Conservation (phyloP, 768 basidiomycete genomes). For the Roridomyces roridus region DNA sequence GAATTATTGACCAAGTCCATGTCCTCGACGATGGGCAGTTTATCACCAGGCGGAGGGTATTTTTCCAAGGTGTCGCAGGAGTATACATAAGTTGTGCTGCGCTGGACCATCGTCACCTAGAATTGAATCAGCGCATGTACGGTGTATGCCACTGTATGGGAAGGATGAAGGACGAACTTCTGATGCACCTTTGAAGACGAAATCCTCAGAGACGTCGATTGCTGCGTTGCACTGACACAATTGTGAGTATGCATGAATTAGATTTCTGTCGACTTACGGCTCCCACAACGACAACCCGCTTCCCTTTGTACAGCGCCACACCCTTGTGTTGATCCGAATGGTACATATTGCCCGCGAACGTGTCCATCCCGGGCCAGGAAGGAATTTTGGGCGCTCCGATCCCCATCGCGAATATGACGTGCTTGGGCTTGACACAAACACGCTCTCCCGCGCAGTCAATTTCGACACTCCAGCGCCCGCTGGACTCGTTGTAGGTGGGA, state of each 20-base stretch:
- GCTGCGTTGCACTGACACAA: conserved; percentile 21
- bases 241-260: too few relatives aligned
- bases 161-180: not conserved
- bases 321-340: conserved; percentile 20
- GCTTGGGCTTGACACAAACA: not conserved
- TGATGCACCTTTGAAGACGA: conserved; percentile 18
- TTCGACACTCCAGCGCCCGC: conserved; percentile 9
- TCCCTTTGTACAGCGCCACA: conserved; percentile 14
- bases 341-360: conserved; percentile 10
- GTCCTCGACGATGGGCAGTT: not conserved
- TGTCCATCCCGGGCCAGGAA: conserved; percentile 10
- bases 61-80: not conserved
- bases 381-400: conserved; percentile 11
- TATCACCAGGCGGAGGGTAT: not conserved
- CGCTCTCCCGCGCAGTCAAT: conserved; percentile 1
- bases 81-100: conserved; percentile 19
- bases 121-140: not conserved
- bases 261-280: conserved; percentile 15
- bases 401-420: conserved; percentile 10
- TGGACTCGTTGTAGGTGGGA: not conserved
- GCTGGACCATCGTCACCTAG: conserved; percentile 23
- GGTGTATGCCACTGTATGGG: too few relatives aligned
- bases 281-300: conserved; percentile 17
- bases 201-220: conserved; percentile 17
- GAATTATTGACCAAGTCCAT: conserved; percentile 20